A percentile compares a stretch with the other conserved stretches of the same genome.
Evolutionary conservation across 805 yeast species (phyloP).

Genomic region (Hanseniaspora lachancei): DNA sequence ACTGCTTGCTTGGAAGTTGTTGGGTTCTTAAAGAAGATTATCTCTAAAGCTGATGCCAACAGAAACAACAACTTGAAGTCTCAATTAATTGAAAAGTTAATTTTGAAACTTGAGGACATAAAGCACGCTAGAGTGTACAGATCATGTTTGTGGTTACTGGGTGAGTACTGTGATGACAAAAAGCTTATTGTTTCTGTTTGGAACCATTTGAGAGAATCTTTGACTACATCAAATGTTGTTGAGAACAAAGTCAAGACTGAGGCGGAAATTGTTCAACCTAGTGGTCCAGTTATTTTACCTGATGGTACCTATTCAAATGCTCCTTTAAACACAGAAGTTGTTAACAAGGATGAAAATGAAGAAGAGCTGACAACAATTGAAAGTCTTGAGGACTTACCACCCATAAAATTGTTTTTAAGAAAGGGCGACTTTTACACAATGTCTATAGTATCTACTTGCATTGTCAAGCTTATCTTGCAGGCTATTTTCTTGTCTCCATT

Average conservation of each 20-base stretch:
- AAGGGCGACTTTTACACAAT: conserved; percentile 86
- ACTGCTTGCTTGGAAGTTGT: conserved; percentile 81
- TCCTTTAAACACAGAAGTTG: conserved; percentile 61
- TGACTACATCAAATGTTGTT: conserved; percentile 27
- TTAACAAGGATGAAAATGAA: conserved; percentile 72
- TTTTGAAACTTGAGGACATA: conserved; percentile 28
- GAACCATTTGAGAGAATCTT: conserved; percentile 67
- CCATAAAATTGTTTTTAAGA: conserved; percentile 67
- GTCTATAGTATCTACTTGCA: conserved; percentile 73
- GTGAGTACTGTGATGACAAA: conserved; percentile 73
- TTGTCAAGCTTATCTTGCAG: conserved; percentile 76
- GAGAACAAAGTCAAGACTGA: conserved; percentile 12
- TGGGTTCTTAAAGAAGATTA: conserved; percentile 84
- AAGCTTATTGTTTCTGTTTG: conserved; percentile 67
- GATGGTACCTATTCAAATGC: conserved; percentile 99
- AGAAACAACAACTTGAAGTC: background rate
- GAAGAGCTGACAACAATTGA: conserved; percentile 33
- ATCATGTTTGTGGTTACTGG: conserved; percentile 90
- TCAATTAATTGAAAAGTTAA: conserved; percentile 12
- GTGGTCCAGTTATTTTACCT: conserved; percentile 80
- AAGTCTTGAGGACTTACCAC: conserved; percentile 32
- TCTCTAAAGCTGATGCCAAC: conserved; percentile 45
- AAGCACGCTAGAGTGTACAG: conserved; percentile 85
- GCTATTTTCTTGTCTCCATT: conserved; percentile 41
- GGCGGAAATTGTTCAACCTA: conserved; percentile 22